Conservation (phyloP, 805 yeast species). For the Pachysolen tannophilus region DNA sequence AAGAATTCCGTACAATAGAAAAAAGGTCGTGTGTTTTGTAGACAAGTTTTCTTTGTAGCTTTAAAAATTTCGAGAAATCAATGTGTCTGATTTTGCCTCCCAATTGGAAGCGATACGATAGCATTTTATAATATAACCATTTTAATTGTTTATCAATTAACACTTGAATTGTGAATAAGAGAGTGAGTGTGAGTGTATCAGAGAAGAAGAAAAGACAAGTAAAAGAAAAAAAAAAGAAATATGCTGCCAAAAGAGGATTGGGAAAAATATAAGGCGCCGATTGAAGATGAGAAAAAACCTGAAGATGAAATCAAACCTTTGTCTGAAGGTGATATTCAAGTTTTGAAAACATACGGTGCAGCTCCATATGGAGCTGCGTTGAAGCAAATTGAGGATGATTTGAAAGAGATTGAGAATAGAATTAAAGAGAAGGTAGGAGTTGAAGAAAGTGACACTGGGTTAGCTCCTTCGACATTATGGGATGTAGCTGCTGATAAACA, state of each 20-base stretch:
- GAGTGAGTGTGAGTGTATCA: no score
- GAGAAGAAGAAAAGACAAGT: no score
- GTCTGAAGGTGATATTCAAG: conserved; percentile 95
- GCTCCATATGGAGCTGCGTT: conserved; percentile 88
- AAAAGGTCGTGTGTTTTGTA: background rate
- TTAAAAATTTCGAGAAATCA: no score
- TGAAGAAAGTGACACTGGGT: conserved; percentile 95
- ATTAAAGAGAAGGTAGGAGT: conserved; percentile 93
- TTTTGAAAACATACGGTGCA: conserved; percentile 91
- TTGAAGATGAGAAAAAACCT: conserved; percentile 49
- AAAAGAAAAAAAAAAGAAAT: no score
- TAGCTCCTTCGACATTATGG: conserved; percentile 95
- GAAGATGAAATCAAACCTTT: conserved; percentile 79
- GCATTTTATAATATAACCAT: no score
- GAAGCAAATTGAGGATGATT: conserved; percentile 79
- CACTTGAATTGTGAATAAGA: no score
- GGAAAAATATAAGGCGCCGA: conserved; percentile 95
- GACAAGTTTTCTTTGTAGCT: background rate
- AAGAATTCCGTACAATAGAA: no score
- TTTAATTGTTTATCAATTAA: no score
- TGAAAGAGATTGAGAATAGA: conserved; percentile 73
- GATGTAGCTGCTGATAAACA: conserved; percentile 95
- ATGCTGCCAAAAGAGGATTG: conserved; percentile 98
- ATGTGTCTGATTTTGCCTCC: conserved; percentile 4
- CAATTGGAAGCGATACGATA: background rate